A percentile compares a stretch with the other conserved stretches of the same genome.
Conservation (phyloP, 805 yeast genomes). For the Hanseniaspora singularis region DNA sequence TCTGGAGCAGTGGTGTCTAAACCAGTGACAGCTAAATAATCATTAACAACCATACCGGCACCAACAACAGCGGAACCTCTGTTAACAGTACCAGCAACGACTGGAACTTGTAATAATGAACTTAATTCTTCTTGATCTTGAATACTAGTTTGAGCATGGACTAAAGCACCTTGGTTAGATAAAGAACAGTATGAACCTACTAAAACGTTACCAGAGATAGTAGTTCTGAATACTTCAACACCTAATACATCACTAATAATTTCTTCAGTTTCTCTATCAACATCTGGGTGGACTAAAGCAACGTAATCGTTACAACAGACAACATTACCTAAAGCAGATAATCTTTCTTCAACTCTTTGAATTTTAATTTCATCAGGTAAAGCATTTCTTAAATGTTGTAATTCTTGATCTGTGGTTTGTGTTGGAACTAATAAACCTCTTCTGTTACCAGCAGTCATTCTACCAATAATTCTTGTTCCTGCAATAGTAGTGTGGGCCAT, state of each 20-base stretch:
- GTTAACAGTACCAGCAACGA: conserved; percentile 97
- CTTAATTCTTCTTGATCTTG: conserved; percentile 98
- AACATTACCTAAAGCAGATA: conserved; percentile 93
- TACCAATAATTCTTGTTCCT: conserved; percentile 93
- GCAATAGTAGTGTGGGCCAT: conserved; percentile 96
- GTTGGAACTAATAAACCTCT: conserved; percentile 94
- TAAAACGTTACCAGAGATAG: conserved; percentile 93
- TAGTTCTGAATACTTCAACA: conserved; percentile 97
- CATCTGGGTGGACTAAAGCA: conserved; percentile 97
- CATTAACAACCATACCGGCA: conserved; percentile 97
- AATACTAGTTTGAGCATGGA: conserved; percentile 92
- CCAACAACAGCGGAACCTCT: conserved; percentile 97
- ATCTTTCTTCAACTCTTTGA: conserved; percentile 95
- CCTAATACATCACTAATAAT: conserved; percentile 95
- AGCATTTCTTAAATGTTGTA: conserved; percentile 92
- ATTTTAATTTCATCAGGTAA: conserved; percentile 90
- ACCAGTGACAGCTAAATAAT: conserved; percentile 95
- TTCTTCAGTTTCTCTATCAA: conserved; percentile 98
- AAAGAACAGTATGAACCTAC: conserved; percentile 94
- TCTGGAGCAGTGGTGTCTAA: conserved; percentile 98
- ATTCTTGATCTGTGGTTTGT: conserved; percentile 95
- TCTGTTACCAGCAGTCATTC: conserved; percentile 98
- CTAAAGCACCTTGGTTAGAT: conserved; percentile 95
- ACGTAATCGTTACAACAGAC: conserved; percentile 98
- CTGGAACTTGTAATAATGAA: conserved; percentile 87